phyloP scores from a whole-genome alignment of 2,329 filamentous ascomycete species.

The Epichloe typhina region DNA sequence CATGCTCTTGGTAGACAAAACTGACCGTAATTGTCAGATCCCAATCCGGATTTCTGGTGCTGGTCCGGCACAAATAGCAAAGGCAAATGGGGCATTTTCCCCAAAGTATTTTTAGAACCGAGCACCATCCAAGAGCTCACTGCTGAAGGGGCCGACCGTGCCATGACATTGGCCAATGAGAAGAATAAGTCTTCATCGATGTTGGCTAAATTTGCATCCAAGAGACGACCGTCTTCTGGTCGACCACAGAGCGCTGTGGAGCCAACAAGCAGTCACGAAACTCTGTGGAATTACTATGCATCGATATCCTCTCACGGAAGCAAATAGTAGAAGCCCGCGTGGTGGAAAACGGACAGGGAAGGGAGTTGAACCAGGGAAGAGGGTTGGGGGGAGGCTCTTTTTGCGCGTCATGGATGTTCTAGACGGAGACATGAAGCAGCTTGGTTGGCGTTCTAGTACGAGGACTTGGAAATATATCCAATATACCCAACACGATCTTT shows the following conservation, averaged over 20 bases:
- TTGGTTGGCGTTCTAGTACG: not conserved
- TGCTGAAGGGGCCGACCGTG: conserved; percentile 15
- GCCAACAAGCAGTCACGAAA: conserved; percentile 20
- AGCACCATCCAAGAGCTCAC: conserved; percentile 28
- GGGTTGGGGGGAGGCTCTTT: not conserved
- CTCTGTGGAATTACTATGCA: conserved; percentile 3
- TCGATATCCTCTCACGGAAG: not conserved
- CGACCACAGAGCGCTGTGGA: conserved; percentile 21
- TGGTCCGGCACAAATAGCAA: conserved; percentile 41
- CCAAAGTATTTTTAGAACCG: conserved; percentile 33
- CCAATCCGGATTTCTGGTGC: conserved; percentile 38
- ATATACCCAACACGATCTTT: not conserved
- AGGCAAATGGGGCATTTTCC: conserved; percentile 41
- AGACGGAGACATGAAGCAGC: not conserved
- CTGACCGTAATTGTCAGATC: conserved; percentile 18
- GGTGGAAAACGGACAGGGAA: not conserved
- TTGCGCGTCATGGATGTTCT: not conserved
- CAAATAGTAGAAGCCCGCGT: not conserved
- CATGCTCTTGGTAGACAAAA: not conserved
- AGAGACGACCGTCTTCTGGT: conserved; percentile 16
- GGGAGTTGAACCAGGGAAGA: too few relatives aligned
- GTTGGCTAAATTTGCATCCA: conserved; percentile 20
- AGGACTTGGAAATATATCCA: not conserved
- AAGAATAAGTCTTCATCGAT: conserved; percentile 20
- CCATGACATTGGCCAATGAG: conserved; percentile 21